These are phyloP conservation scores for Claviceps capensis DNA, from an alignment of 2,329 filamentous ascomycete genomes.

Conservation along the genomic window DNA sequence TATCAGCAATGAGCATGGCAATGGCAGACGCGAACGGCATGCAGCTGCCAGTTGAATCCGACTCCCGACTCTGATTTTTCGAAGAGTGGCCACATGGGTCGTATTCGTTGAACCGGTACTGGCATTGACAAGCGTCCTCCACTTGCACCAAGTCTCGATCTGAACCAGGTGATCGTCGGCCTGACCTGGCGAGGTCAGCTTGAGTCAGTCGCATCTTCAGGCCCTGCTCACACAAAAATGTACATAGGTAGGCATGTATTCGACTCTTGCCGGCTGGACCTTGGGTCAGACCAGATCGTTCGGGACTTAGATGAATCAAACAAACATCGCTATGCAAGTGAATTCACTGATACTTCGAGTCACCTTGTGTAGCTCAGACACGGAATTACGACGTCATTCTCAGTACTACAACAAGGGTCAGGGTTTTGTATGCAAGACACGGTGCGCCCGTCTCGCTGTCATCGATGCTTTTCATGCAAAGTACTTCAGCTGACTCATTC, in stretches of 20 bases:
- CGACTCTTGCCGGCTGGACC: constrained; percentile 4
- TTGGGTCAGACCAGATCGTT: constrained; percentile 2
- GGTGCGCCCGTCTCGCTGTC: not conserved
- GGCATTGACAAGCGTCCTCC: constrained; percentile 2
- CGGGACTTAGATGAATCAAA: not conserved
- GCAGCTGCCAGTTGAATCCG: not conserved
- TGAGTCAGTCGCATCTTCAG: constrained; percentile 21
- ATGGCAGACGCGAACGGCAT: not conserved
- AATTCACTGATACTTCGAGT: not conserved
- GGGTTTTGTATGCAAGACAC: not conserved
- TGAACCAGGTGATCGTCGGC: constrained; percentile 15
- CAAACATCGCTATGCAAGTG: not conserved
- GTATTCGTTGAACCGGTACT: not conserved
- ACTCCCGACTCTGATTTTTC: not conserved
- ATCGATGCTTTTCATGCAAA: not conserved
- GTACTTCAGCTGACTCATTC: not conserved
- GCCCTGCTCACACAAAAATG: constrained; percentile 13
- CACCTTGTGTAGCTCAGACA: not conserved
- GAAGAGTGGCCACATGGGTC: not conserved
- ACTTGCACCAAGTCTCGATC: constrained; percentile 10
- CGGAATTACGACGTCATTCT: not conserved
- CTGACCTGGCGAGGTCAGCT: constrained; percentile 14
- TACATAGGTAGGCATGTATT: too few species aligned
- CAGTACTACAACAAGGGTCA: not conserved
- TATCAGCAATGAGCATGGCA: not conserved